Percentiles rank a stretch among this genome's conserved stretches.
These are phyloP conservation scores for Fusarium sp. DNA, from an alignment of 2,329 filamentous ascomycete species.

Conservation along the genomic window DNA sequence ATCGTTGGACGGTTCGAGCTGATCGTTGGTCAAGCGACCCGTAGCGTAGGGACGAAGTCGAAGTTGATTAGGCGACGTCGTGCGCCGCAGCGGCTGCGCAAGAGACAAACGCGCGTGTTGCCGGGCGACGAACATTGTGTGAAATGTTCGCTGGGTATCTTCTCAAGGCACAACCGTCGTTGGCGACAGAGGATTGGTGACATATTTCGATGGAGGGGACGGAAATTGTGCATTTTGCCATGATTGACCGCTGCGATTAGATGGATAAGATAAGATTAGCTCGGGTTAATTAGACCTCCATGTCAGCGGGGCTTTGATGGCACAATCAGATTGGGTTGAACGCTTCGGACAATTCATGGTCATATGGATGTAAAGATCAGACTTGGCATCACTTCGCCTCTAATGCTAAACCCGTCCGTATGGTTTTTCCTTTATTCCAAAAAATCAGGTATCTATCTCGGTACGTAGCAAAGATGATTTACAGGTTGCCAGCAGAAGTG, in stretches of 20 bases:
- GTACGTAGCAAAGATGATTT: not conserved
- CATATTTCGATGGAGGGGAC: not conserved
- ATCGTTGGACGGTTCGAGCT: conserved; percentile 19
- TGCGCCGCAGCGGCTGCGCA: conserved; percentile 8
- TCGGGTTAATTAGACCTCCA: not conserved
- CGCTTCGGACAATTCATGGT: not conserved
- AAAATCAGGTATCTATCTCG: not conserved
- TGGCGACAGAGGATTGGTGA: not conserved
- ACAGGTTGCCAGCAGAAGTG: no score
- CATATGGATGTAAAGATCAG: not conserved
- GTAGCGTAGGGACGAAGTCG: conserved; percentile 10
- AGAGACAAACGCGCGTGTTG: conserved; percentile 29
- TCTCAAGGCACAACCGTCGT: not conserved
- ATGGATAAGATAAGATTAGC: conserved; percentile 25
- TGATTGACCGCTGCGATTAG: conserved; percentile 34
- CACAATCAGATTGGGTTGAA: not conserved
- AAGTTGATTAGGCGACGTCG: not conserved
- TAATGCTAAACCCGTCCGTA: not conserved
- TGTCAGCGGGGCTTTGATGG: not conserved
- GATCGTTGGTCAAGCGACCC: not conserved
- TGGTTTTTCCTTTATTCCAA: not conserved
- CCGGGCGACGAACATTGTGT: conserved; percentile 36
- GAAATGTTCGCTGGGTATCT: not conserved
- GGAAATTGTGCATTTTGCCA: conserved; percentile 42
- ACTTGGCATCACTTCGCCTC: not conserved